Base-by-base conservation (phyloP, 306 rosid genomes). In the Prunus dulcis region DNA sequence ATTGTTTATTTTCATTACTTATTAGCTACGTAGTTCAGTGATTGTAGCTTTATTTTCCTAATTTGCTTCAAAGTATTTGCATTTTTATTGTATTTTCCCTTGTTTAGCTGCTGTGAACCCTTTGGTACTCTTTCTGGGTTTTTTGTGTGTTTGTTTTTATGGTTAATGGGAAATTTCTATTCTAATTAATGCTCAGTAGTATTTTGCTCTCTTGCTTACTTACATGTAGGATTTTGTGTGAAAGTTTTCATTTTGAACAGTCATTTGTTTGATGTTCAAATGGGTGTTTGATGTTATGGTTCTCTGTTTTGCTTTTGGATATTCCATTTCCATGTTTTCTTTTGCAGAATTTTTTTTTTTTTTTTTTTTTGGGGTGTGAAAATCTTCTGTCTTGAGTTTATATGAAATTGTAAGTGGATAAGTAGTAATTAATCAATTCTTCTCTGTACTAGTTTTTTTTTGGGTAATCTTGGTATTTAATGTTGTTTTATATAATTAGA, bases 181-280 rank as follows among this genome's bases (percentile, higher is more conserved):
- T 52, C 13, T 17, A 34, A 12, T 53, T 53, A 4, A 51, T 61
- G 9, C 34, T 61, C 41, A 28, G 43, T 61, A 12, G 64, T 60
- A 23, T 25, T 46, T 23, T 22, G 32, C 19, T 25, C 32, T 69
- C 60, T 60, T 25, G 5, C 41, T 69, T 67, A 3, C 20, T 67
- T 13, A 46, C 11, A 46, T 23, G 17, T 46, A 27, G 19, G 47
- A 18, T 19, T 6, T 10, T 30, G 12, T 71, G 64, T 53, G 47
- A 50, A 71, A 55, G 22, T 56, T n/a, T 71, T 34, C 22, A 55
- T 71, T 52, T 71, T 71, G 46, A 12, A 52, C 43, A 38, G 50
- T 27, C 64, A 32, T 12, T 71, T 69, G n/a, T 4, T 60, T 60
- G 64, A 52, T 28, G 49, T 71, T 56, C 46, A 71, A 60, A 23